These are phyloP conservation scores for Peziza echinospora DNA, from an alignment of 495 filamentous ascomycete species.

Conservation along the genomic window DNA sequence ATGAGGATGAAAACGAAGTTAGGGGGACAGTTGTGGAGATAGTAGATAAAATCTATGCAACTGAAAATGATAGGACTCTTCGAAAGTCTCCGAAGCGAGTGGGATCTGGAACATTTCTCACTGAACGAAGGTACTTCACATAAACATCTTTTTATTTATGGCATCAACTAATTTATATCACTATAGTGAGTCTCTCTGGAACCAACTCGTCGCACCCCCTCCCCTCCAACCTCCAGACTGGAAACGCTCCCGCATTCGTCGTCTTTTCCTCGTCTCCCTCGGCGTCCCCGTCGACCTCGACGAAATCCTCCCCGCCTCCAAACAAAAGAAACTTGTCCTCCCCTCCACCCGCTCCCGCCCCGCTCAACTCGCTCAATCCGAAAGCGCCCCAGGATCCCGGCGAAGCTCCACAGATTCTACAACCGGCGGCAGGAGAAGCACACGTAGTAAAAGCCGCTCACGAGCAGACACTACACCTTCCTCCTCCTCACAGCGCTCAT, in stretches of 20 bases:
- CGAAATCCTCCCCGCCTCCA: conserved; percentile 86
- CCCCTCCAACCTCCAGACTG: conserved; percentile 92
- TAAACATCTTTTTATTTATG: no score
- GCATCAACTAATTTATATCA: neutral
- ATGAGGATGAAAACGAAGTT: conserved; percentile 30
- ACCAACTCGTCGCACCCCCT: conserved; percentile 82
- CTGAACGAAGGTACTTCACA: conserved; percentile 28
- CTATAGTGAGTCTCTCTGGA: conserved; percentile 62
- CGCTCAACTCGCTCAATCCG: conserved; percentile 3
- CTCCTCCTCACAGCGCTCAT: neutral
- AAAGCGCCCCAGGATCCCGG: conserved; percentile 19
- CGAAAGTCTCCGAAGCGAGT: neutral
- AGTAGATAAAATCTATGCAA: conserved; percentile 35
- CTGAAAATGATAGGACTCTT: conserved; percentile 20
- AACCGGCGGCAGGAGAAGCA: conserved; percentile 7
- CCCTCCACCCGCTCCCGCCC: conserved; percentile 50
- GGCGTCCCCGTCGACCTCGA: conserved; percentile 93
- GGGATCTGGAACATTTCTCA: conserved; percentile 34
- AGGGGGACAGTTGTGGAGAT: conserved; percentile 30
- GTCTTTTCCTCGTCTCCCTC: conserved; percentile 85
- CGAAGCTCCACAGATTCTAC: conserved; percentile 31
- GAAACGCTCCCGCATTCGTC: conserved; percentile 88
- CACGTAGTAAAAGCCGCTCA: neutral
- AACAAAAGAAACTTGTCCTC: conserved; percentile 91
- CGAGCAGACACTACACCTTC: neutral